phyloP scores from a whole-genome alignment of 106 monocot species.

The Vanilla planifolia region DNA sequence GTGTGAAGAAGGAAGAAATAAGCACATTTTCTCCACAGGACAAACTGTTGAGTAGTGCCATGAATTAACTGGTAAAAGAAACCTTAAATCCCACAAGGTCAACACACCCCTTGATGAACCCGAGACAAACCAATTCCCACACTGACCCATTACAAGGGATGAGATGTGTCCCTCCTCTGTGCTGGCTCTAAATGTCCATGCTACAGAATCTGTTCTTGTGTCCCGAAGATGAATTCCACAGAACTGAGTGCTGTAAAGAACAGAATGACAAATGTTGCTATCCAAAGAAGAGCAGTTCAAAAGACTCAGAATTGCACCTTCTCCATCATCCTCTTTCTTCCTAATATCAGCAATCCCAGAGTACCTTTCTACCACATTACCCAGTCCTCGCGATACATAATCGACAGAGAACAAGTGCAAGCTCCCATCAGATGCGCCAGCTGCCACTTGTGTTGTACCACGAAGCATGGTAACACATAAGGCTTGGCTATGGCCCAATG shows the following conservation, averaged over 20 bases:
- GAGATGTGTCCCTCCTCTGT: conserved; percentile 78
- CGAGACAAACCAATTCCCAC: conserved; percentile 97
- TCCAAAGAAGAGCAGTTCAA: conserved; percentile 65
- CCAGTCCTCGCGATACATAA: conserved; percentile 64
- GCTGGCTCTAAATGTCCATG: conserved; percentile 65
- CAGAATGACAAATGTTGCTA: conserved; percentile 32
- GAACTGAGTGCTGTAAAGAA: conserved; percentile 75
- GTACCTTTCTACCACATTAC: conserved; percentile 82
- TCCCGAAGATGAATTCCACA: conserved; percentile 87
- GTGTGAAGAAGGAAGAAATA: conserved; percentile 63
- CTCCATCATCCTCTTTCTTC: conserved; percentile 63
- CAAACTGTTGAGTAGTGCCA: conserved; percentile 75
- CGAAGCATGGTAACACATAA: conserved; percentile 71
- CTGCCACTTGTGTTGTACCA: conserved; percentile 66
- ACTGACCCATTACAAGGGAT: conserved; percentile 77
- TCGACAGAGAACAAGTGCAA: conserved; percentile 88
- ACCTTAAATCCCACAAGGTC: conserved; percentile 93
- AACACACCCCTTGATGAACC: conserved; percentile 88
- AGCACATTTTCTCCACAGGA: conserved; percentile 76
- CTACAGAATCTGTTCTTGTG: conserved; percentile 35
- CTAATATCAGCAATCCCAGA: conserved; percentile 85
- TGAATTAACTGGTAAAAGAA: conserved; percentile 90
- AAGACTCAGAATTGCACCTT: conserved; percentile 84
- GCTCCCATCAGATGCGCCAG: conserved; percentile 67
- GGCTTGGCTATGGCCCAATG: conserved; percentile 53